Evolutionary conservation across 305 asterid species (phyloP), one percentile per base, ranked within the genome.

Genomic region (Solanum aculeatissimum): DNA sequence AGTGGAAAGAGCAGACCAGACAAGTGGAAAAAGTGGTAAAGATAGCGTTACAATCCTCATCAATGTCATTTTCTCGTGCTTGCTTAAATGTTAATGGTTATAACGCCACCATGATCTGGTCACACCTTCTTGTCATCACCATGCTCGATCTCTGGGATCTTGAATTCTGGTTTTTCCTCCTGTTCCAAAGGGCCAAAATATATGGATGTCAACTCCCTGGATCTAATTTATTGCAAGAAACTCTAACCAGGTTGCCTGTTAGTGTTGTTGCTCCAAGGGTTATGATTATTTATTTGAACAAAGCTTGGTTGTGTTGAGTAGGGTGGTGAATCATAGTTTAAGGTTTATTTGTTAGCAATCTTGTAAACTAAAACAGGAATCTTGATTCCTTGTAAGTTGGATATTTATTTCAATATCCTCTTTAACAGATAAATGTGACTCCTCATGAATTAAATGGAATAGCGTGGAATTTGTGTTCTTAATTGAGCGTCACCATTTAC

Each of bases 381-480:
- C 29, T 11, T 78, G 83, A 78, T 78, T 78, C 83, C 83, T 78
- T 78, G 83, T 11, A 53, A 78, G 83, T 78, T 78, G 83, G 83
- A 78, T 78, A 78, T 78, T 78, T 78, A 78, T 78, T 78, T 78
- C 68, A 78, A 78, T 53, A 78, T 78, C 83, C 83, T 78, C 49
- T 53, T 53, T 78, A 32, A 78, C 66, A 78, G 66, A 78, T 78
- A 65, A 51, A 53, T 3, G 65, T 53, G 83, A 53, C 66, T 38
- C 12, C 78, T 78, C 83, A 19, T 53, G 58, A 51, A 53, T 78
- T 53, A 78, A 78, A 78, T 53, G 83, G 51, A 7, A 78, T 53
- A 53, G 51, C 45, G 49, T 78, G 83, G n/a, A 21, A 53, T 78
- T 78, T 29, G 49, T 78, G 83, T 5, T 51, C 29, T 51, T 77